Evolutionary conservation across 2,329 filamentous ascomycete species (phyloP).

Genomic region (Fusarium nisikadoi): DNA sequence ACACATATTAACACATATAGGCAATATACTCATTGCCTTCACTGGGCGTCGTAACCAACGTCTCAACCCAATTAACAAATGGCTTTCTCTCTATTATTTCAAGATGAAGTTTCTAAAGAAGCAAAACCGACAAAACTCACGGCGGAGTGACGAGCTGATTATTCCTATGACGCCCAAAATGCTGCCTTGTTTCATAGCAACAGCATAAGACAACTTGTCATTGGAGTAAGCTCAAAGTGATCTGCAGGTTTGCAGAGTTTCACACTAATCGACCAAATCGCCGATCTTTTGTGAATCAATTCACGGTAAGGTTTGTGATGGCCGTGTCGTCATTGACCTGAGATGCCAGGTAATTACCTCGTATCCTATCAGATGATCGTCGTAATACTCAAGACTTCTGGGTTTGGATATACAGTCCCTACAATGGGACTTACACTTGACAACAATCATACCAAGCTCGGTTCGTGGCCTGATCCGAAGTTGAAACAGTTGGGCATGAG

Average conservation of each 20-base stretch:
- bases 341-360: not conserved
- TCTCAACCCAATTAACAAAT: not conserved
- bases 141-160: not conserved
- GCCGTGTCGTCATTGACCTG: slow-evolving; percentile 2
- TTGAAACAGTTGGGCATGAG: not conserved
- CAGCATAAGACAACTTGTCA: not conserved
- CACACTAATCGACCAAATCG: accelerated
- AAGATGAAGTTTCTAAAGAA: slow-evolving; percentile 14
- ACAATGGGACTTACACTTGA: not conserved
- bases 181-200: not conserved
- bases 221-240: not conserved
- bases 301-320: not conserved
- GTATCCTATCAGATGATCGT: too few species aligned
- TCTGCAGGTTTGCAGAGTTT: not conserved
- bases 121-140: not conserved
- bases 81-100: not conserved
- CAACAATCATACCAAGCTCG: not conserved
- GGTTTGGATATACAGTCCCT: too few species aligned
- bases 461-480: not conserved
- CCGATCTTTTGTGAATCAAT: not conserved
- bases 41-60: not conserved
- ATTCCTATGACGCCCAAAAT: not conserved
- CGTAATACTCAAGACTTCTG: too few species aligned
- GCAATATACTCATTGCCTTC: too few species aligned
- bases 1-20: too few species aligned